Base-by-base conservation (phyloP, 1,284 basidiomycete genomes). In the Vanrija sp. region DNA sequence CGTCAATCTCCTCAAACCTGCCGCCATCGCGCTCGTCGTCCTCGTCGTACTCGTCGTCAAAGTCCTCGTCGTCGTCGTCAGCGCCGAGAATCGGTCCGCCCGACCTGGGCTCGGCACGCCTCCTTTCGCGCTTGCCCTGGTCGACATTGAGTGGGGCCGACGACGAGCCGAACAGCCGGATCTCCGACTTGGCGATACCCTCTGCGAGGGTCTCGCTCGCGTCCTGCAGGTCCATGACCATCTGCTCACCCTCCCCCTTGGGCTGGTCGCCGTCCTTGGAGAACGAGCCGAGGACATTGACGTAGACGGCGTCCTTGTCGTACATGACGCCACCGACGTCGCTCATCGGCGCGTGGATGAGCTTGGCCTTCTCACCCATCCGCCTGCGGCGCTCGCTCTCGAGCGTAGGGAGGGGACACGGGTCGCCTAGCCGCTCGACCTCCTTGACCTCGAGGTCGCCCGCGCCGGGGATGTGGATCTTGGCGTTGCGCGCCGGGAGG, bases 261-360 rank as follows among this genome's bases (percentile, higher is more conserved):
- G 80, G 81, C 46, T 81, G 76, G 46, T 73, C 75, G 41, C 74
- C 75, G 45, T 76, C 72, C 53, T 86, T 81, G 5, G 89, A 87
- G 67, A 98, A 98, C 68, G 83, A 93, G 1, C 96, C 96, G 4
- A 91, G 89, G 3, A 98, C 94, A 68, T 97, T 98, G 64, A 99
- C 88, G 80, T 91, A 99, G 2, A 98, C 94, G 0, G 94, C 92
- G 68, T 98, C 96, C 75, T 98, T 98, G 79, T 99, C 96, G 69
- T 96, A 98, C 78, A 91, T 86, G 57, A 99, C 85, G 8, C 95
- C 96, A 19, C 95, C 95, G 2, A 98, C 88, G 68, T 97, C 95
- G 71, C 90, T 95, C 95, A 98, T 98, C 1, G 96, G 96, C 7
- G 96, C 96, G 74, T 98, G 92, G 7, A 98, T 86, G 4, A 97